A percentile compares a stretch with the other conserved stretches of the same genome.
Evolutionary conservation across 306 rosid species (phyloP).

Genomic region (Cicer pinnatifidum): DNA sequence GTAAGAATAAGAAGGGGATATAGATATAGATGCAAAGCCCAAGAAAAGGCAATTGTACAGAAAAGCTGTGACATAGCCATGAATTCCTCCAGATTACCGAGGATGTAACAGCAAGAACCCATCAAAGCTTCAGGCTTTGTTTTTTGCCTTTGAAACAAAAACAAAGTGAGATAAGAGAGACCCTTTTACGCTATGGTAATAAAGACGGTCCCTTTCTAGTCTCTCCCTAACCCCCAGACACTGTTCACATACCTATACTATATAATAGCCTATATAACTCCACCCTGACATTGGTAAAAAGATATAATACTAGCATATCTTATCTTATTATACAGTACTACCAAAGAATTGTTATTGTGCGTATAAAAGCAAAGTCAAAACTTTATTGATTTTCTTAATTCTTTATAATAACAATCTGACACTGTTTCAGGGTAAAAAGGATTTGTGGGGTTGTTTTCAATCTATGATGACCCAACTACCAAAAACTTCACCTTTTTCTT

Average conservation of each 20-base stretch:
- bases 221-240: slow-evolving; percentile 36
- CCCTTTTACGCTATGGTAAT: slow-evolving; percentile 58
- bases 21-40: slow-evolving; percentile 55
- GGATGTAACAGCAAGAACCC: slow-evolving; percentile 63
- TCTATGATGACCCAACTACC: slow-evolving; percentile 14
- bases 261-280: slow-evolving; percentile 38
- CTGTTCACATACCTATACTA: slow-evolving; percentile 54
- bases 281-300: slow-evolving; percentile 58
- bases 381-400: neutral
- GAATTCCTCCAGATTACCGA: slow-evolving; percentile 79
- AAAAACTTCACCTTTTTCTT: slow-evolving; percentile 41
- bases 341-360: slow-evolving; percentile 37
- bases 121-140: slow-evolving; percentile 48
- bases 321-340: slow-evolving; percentile 1
- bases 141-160: slow-evolving; percentile 39
- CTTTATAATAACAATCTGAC: slow-evolving; percentile 43
- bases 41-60: slow-evolving; percentile 53
- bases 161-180: slow-evolving; percentile 26
- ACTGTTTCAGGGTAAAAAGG: slow-evolving; percentile 51
- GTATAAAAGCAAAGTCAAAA: slow-evolving; percentile 50
- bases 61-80: slow-evolving; percentile 82
- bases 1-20: slow-evolving; percentile 41
- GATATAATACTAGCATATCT: no score
- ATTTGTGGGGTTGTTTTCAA: slow-evolving; percentile 34
- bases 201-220: slow-evolving; percentile 50